A percentile compares a stretch with the other conserved stretches of the same genome.
phyloP scores from a whole-genome alignment of 257 asterid species.

The Parsonsia alboflavescens region DNA sequence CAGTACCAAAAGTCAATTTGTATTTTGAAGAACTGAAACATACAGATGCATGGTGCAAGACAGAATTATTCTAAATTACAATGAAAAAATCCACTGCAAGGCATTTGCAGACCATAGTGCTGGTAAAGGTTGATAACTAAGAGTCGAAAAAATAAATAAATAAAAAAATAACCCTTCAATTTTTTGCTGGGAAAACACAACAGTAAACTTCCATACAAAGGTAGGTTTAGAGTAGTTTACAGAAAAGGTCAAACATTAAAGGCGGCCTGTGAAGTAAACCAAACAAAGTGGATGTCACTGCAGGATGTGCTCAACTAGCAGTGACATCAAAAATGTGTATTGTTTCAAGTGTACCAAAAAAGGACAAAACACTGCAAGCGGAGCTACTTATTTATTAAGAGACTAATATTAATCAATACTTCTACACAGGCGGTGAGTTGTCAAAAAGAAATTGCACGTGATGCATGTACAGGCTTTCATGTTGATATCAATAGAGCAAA shows the following conservation, averaged over 20 bases:
- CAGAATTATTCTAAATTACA: background rate
- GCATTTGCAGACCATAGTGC: background rate
- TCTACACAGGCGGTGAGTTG: background rate
- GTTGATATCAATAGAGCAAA: background rate
- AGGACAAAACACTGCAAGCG: background rate
- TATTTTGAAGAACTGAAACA: background rate
- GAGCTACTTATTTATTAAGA: background rate
- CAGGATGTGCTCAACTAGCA: background rate
- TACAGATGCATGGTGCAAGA: background rate
- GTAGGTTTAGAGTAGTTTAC: background rate
- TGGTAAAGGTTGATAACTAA: background rate
- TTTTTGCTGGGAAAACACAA: background rate
- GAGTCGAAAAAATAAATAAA: background rate
- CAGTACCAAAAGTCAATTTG: background rate
- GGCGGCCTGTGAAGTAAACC: background rate
- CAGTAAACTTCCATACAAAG: background rate
- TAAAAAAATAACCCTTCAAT: no score
- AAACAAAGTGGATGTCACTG: background rate
- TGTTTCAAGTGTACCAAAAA: background rate
- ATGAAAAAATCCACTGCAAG: background rate
- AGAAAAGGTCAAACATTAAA: no score
- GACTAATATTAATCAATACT: background rate
- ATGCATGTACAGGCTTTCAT: background rate
- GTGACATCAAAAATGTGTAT: background rate
- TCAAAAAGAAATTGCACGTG: constrained; percentile 6